Conservation (phyloP, 2,329 filamentous ascomycete species). For the Didymella exigua region DNA sequence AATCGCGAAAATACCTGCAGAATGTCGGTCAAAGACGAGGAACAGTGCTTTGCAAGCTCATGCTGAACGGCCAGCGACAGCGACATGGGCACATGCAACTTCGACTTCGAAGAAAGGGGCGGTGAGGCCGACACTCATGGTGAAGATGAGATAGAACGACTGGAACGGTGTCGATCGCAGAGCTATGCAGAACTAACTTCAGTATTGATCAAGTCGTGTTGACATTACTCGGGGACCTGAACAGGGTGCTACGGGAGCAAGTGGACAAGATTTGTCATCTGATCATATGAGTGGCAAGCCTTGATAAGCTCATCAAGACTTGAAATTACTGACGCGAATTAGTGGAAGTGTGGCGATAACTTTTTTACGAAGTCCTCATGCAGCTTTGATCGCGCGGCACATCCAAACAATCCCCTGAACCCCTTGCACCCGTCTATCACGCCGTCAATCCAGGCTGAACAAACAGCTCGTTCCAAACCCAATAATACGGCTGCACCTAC, state of each 20-base stretch:
- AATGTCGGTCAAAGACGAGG: neutral
- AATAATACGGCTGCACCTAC: neutral
- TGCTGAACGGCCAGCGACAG: neutral
- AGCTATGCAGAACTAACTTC: neutral
- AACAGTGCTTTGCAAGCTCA: neutral
- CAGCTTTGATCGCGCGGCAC: constrained; percentile 31
- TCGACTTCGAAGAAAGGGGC: neutral
- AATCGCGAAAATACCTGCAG: neutral
- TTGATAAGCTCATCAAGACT: neutral
- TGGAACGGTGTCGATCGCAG: neutral
- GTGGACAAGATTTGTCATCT: constrained; percentile 35
- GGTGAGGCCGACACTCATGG: neutral
- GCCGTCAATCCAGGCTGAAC: constrained; percentile 7
- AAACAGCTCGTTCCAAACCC: neutral
- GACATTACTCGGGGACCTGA: neutral
- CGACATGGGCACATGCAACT: neutral
- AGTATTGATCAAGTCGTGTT: neutral
- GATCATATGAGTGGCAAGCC: constrained; percentile 17
- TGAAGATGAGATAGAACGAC: neutral
- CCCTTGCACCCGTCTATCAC: constrained; percentile 31
- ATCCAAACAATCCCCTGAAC: constrained; percentile 27
- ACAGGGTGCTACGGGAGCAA: neutral
- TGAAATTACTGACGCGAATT: constrained; percentile 5
- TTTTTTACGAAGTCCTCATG: constrained; percentile 37
- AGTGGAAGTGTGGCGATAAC: constrained; percentile 38